A percentile compares a stretch with the other conserved stretches of the same genome.
Conservation (phyloP, 2,329 filamentous ascomycete genomes). For the Hirsutella thompsonii region DNA sequence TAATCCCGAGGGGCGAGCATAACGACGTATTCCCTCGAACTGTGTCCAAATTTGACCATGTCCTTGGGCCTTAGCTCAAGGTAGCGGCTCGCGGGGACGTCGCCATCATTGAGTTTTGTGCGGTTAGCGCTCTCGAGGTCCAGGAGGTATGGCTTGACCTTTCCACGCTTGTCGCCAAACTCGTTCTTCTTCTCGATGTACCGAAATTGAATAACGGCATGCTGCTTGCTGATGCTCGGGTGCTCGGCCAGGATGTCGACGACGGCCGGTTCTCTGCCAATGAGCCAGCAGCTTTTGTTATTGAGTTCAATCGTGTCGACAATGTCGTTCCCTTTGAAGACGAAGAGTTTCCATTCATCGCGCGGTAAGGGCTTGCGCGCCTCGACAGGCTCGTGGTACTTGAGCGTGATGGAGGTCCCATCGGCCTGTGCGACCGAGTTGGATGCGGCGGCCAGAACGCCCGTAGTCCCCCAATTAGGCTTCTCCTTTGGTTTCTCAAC, state of each 20-base stretch:
- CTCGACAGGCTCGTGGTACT: constrained; percentile 93
- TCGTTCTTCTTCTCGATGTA: constrained; percentile 74
- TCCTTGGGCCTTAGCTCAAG: constrained; percentile 82
- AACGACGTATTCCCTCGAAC: constrained; percentile 87
- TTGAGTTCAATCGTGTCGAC: constrained; percentile 71
- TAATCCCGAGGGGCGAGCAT: constrained; percentile 54
- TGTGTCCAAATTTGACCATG: constrained; percentile 76
- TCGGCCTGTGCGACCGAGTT: constrained; percentile 62
- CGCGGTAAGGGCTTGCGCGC: constrained; percentile 73
- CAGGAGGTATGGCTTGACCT: constrained; percentile 77
- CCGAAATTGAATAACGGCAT: constrained; percentile 89
- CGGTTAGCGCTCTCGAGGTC: constrained; percentile 92
- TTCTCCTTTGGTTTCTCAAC: constrained; percentile 59
- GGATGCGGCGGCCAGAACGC: constrained; percentile 74
- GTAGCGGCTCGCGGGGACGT: constrained; percentile 63
- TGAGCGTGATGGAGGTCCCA: constrained; percentile 67
- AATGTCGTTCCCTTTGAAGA: constrained; percentile 76
- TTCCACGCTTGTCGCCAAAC: constrained; percentile 70
- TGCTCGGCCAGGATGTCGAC: constrained; percentile 80
- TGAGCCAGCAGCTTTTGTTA: constrained; percentile 74
- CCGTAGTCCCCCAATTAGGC: constrained; percentile 73
- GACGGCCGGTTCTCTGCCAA: constrained; percentile 69
- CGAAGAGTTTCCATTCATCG: constrained; percentile 77
- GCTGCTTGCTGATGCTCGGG: constrained; percentile 87
- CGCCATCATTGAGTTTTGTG: constrained; percentile 66